Evolutionary conservation across 192 early-diverging fungal species (phyloP).

Genomic region (Cetraspora pellucida): DNA sequence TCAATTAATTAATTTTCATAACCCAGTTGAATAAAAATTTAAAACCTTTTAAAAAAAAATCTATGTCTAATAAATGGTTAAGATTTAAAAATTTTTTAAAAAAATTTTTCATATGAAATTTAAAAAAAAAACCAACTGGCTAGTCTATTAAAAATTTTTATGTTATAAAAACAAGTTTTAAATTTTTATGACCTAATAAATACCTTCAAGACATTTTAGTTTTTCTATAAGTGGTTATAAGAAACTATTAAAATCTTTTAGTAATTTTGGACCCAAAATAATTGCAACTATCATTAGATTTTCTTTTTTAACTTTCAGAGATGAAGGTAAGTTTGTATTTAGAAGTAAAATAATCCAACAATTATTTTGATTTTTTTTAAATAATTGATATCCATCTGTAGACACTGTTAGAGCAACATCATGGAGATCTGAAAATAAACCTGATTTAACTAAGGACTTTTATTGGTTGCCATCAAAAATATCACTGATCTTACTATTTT

Average conservation of each 20-base stretch:
- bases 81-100: too few species aligned
- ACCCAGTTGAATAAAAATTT: too few species aligned
- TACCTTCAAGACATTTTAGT: background rate
- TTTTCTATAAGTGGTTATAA: background rate
- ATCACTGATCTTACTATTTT: background rate
- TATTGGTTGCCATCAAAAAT: background rate
- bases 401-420: background rate
- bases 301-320: background rate
- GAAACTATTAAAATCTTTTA: conserved; percentile 6
- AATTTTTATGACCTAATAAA: background rate
- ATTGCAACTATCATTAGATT: conserved; percentile 2
- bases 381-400: conserved; percentile 3
- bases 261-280: background rate
- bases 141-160: too few species aligned
- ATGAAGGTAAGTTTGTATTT: background rate
- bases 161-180: too few species aligned
- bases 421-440: background rate
- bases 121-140: too few species aligned
- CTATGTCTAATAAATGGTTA: too few species aligned
- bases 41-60: too few species aligned
- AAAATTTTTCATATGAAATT: too few species aligned
- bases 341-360: conserved; percentile 2
- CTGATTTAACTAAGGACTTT: background rate
- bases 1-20: too few species aligned
- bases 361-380: background rate